These are phyloP conservation scores for Hyparrhenia diplandra DNA, from an alignment of 176 grass and related monocot species.

Conservation along the genomic window DNA sequence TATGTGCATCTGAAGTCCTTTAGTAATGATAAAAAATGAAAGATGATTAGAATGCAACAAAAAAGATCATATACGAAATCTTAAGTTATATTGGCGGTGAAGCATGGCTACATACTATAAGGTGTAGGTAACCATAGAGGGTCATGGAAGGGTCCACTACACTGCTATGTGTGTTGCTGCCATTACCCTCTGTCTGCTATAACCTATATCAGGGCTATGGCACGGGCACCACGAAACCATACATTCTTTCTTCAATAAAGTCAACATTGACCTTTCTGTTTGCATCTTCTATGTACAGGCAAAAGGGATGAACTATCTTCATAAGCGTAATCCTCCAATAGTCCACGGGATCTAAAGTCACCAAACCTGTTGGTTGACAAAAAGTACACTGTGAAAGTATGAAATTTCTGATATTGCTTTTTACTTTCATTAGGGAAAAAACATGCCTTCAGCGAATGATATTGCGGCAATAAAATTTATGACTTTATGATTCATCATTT, in stretches of 20 bases:
- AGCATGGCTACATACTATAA: background rate
- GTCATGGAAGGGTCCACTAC: background rate
- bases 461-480: background rate
- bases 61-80: background rate
- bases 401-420: background rate
- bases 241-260: conserved; percentile 16
- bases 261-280: background rate
- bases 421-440: conserved; percentile 6
- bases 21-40: background rate
- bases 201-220: background rate
- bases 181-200: background rate
- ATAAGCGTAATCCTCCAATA: conserved; percentile 84
- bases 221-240: background rate
- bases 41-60: background rate
- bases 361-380: conserved; percentile 80
- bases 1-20: background rate
- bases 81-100: background rate
- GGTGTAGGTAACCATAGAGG: background rate
- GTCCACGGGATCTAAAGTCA: conserved; percentile 88
- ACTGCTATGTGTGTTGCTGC: background rate
- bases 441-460: background rate
- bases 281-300: conserved; percentile 43
- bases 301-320: conserved; percentile 93
- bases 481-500: background rate
- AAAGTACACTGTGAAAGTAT: conserved; percentile 90